Percentiles rank a stretch among this genome's conserved stretches.
Evolutionary conservation across 257 asterid genomes (phyloP).

Genomic region (Haberlea rhodopensis): DNA sequence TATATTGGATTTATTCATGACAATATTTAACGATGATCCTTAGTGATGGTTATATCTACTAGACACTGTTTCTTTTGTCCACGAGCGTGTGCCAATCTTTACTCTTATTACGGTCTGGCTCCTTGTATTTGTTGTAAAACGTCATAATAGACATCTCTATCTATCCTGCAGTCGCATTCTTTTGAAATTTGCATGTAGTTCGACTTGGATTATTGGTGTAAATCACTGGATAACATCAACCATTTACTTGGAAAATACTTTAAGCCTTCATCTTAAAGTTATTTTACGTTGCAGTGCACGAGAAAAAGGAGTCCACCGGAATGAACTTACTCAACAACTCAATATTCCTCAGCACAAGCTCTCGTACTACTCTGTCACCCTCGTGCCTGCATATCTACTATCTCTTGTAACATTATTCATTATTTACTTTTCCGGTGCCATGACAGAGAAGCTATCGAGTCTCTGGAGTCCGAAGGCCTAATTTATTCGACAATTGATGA

Average conservation of each 20-base stretch:
- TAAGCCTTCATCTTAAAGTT: slow-evolving; percentile 4
- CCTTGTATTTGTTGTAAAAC: too few species aligned
- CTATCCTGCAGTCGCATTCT: too few species aligned
- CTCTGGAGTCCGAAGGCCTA: slow-evolving; percentile 64
- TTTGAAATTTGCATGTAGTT: too few species aligned
- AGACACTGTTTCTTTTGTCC: background rate
- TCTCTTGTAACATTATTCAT: slow-evolving; percentile 9
- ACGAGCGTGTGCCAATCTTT: background rate
- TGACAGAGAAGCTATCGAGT: slow-evolving; percentile 61
- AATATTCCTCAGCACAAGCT: slow-evolving; percentile 50
- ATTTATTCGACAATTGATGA: slow-evolving; percentile 76
- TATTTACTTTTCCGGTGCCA: slow-evolving; percentile 21
- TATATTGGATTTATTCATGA: background rate
- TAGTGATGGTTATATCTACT: background rate
- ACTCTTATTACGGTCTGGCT: too few species aligned
- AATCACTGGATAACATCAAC: background rate
- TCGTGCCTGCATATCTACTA: background rate
- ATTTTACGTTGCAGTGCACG: slow-evolving; percentile 44
- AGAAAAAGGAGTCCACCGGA: slow-evolving; percentile 61
- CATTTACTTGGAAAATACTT: background rate
- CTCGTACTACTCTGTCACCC: slow-evolving; percentile 39
- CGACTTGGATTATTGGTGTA: too few species aligned
- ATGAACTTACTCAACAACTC: slow-evolving; percentile 52
- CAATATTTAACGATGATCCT: background rate
- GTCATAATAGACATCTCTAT: too few species aligned